Evolutionary conservation across 495 filamentous ascomycete species (phyloP).

Genomic region (Xylaria curta): DNA sequence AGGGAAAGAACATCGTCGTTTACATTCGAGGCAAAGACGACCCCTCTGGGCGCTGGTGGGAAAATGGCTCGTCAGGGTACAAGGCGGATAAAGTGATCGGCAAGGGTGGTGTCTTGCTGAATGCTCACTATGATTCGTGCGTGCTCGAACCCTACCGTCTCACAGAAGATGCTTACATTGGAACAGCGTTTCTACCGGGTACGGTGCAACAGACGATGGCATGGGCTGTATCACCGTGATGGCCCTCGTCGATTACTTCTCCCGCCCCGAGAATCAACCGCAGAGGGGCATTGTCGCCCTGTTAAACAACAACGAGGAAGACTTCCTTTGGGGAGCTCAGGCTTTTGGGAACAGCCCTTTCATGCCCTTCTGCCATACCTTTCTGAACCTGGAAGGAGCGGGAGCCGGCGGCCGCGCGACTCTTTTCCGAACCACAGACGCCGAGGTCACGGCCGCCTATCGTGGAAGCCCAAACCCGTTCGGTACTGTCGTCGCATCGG

Average conservation of each 20-base stretch:
- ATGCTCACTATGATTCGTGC: slow-evolving; percentile 84
- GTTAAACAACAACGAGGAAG: slow-evolving; percentile 96
- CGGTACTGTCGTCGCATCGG: slow-evolving; percentile 77
- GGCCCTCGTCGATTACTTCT: slow-evolving; percentile 90
- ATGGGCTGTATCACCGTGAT: slow-evolving; percentile 85
- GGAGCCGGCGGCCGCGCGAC: slow-evolving; percentile 90
- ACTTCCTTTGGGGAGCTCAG: slow-evolving; percentile 87
- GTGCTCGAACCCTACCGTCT: slow-evolving; percentile 31
- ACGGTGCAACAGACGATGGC: slow-evolving; percentile 91
- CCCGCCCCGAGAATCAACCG: slow-evolving; percentile 73
- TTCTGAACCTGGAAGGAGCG: slow-evolving; percentile 94
- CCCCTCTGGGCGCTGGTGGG: slow-evolving; percentile 70
- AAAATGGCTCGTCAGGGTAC: slow-evolving; percentile 35
- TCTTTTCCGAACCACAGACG: slow-evolving; percentile 85
- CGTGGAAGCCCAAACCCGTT: slow-evolving; percentile 74
- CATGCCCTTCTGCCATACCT: slow-evolving; percentile 76
- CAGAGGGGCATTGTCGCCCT: slow-evolving; percentile 82
- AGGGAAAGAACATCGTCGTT: slow-evolving; percentile 90
- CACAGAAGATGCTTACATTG: slow-evolving; percentile 47
- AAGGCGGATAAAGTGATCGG: slow-evolving; percentile 55
- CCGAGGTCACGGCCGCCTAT: slow-evolving; percentile 84
- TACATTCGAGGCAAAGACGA: slow-evolving; percentile 86
- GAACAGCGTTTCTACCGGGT: slow-evolving; percentile 74
- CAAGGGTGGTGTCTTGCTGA: slow-evolving; percentile 84
- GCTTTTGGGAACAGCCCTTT: slow-evolving; percentile 86